Conservation (phyloP, 345 rosid species). For the Salix koriyanagi region DNA sequence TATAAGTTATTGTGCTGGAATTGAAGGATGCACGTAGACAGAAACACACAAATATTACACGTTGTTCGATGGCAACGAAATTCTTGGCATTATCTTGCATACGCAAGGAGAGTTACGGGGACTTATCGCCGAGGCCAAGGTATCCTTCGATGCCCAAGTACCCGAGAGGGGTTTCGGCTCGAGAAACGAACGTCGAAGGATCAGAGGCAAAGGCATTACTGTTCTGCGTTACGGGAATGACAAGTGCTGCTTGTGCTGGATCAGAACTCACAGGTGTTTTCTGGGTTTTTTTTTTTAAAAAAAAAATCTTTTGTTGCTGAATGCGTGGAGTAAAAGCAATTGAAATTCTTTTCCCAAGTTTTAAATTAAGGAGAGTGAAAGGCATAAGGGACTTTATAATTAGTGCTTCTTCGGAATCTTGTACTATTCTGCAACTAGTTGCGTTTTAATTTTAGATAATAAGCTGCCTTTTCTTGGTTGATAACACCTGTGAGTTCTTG, state of each 20-base stretch:
- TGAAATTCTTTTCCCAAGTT: neutral
- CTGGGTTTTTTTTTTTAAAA: too few relatives aligned
- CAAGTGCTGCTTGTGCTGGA: slow-evolving; percentile 88
- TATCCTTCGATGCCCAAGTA: slow-evolving; percentile 68
- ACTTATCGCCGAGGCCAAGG: slow-evolving; percentile 45
- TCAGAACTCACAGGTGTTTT: slow-evolving; percentile 26
- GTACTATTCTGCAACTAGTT: neutral
- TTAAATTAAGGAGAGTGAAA: neutral
- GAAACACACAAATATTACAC: neutral
- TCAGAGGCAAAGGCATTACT: slow-evolving; percentile 45
- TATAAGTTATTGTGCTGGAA: neutral
- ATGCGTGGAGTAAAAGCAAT: neutral
- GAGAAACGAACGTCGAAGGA: slow-evolving; percentile 22
- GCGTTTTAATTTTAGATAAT: neutral
- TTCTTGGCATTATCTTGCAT: slow-evolving; percentile 60
- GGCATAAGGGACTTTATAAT: neutral
- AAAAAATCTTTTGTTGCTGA: neutral
- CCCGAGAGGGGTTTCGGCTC: slow-evolving; percentile 44
- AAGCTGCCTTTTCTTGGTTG: neutral
- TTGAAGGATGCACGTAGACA: neutral
- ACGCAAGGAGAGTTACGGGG: slow-evolving; percentile 43
- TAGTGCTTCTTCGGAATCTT: neutral
- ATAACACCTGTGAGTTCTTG: neutral
- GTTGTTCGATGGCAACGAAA: slow-evolving; percentile 59
- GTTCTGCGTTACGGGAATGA: slow-evolving; percentile 75